Conservation (phyloP, 768 basidiomycete species). For the Trametes sanguinea region DNA sequence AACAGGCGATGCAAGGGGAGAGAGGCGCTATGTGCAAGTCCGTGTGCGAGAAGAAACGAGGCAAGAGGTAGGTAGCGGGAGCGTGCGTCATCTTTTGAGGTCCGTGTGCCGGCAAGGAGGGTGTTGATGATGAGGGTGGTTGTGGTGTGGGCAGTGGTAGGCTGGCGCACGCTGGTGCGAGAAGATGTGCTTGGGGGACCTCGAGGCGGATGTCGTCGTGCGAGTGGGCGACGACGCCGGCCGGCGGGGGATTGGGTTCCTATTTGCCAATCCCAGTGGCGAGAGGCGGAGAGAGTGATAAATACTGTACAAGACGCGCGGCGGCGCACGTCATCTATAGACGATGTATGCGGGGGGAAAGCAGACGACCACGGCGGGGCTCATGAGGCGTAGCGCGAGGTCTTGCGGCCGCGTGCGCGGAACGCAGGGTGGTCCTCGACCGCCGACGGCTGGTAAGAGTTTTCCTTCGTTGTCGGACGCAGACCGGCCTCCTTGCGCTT, state of each 20-base stretch:
- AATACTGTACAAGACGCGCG: slow-evolving; percentile 24
- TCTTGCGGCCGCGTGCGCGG: slow-evolving; percentile 46
- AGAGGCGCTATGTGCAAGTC: slow-evolving; percentile 29
- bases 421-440: slow-evolving; percentile 37
- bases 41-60: slow-evolving; percentile 18
- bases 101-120: slow-evolving; percentile 21
- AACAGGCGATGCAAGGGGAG: slow-evolving; percentile 1
- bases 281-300: slow-evolving; percentile 18
- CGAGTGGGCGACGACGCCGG: slow-evolving; percentile 14
- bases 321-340: slow-evolving; percentile 19
- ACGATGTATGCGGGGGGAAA: slow-evolving; percentile 14
- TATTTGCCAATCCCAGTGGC: slow-evolving; percentile 26
- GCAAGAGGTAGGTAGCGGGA: not conserved
- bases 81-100: slow-evolving; percentile 24
- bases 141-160: not conserved
- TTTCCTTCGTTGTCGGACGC: slow-evolving; percentile 17
- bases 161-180: not conserved
- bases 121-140: slow-evolving; percentile 3
- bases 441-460: slow-evolving; percentile 4
- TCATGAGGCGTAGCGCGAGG: slow-evolving; percentile 41
- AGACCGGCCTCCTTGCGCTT: slow-evolving; percentile 14
- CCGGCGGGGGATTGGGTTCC: slow-evolving; percentile 22
- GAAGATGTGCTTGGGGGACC: slow-evolving; percentile 8
- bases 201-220: slow-evolving; percentile 1
- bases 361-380: slow-evolving; percentile 4